These are phyloP conservation scores for Garcia nutans DNA, from an alignment of 345 rosid genomes.

Conservation along the genomic window DNA sequence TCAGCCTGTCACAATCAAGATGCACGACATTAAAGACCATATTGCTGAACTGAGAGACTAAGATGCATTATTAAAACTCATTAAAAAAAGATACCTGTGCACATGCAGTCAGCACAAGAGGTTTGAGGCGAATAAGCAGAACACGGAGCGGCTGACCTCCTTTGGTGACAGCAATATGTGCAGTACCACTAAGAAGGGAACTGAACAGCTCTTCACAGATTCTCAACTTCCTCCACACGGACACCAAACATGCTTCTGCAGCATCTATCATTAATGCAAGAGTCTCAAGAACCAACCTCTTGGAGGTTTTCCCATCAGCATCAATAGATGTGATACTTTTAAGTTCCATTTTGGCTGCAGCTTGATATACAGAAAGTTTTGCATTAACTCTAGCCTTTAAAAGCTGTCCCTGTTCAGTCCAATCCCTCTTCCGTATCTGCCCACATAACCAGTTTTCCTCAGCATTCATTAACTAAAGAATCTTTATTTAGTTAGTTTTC, in stretches of 20 bases:
- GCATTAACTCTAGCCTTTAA: constrained; percentile 79
- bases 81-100: constrained; percentile 58
- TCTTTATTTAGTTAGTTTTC: not conserved
- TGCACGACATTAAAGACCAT: constrained; percentile 9
- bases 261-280: constrained; percentile 80
- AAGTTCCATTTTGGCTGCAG: constrained; percentile 76
- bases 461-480: constrained; percentile 7
- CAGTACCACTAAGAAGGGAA: constrained; percentile 79
- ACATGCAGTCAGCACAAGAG: constrained; percentile 82
- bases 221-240: constrained; percentile 93
- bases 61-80: constrained; percentile 16
- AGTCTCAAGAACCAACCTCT: constrained; percentile 87
- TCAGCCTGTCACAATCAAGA: constrained; percentile 63
- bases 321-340: constrained; percentile 72
- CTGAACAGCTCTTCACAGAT: constrained; percentile 83
- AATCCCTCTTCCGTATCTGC: constrained; percentile 93
- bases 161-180: constrained; percentile 73
- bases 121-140: constrained; percentile 90
- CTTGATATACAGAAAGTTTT: constrained; percentile 80
- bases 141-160: constrained; percentile 98
- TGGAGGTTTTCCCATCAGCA: constrained; percentile 79
- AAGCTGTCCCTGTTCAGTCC: constrained; percentile 82
- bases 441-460: constrained; percentile 23
- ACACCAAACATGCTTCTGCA: constrained; percentile 84
- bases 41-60: not conserved